Evolutionary conservation across 805 yeast species (phyloP).

Genomic region (Wickerhamiella nectarea): DNA sequence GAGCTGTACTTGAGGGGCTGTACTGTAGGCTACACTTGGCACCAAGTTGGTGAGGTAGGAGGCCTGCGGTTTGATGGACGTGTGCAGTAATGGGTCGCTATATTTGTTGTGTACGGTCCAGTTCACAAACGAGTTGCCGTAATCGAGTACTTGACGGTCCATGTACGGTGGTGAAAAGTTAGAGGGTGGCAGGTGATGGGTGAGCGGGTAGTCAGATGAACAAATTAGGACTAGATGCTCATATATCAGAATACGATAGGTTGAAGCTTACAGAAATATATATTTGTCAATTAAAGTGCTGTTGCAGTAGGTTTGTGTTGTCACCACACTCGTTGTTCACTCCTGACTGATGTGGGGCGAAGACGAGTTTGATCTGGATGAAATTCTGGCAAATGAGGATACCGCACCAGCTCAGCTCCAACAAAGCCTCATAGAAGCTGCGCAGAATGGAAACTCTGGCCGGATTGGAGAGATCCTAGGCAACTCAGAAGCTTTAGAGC

Average conservation of each 20-base stretch:
- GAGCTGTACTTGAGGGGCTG: slow-evolving; percentile 43
- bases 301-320: neutral
- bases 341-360: slow-evolving; percentile 9
- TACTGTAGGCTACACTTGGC: slow-evolving; percentile 49
- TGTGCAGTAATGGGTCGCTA: slow-evolving; percentile 17
- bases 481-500: slow-evolving; percentile 15
- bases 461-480: slow-evolving; percentile 23
- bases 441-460: slow-evolving; percentile 27
- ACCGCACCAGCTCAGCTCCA: slow-evolving; percentile 19
- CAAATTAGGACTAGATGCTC: too few relatives aligned
- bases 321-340: too few relatives aligned
- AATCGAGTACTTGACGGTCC: slow-evolving; percentile 36
- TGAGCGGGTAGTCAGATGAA: too few relatives aligned
- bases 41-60: slow-evolving; percentile 44
- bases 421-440: slow-evolving; percentile 23
- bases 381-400: slow-evolving; percentile 13
- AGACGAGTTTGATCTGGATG: slow-evolving; percentile 18
- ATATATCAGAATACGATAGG: too few relatives aligned
- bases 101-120: slow-evolving; percentile 37
- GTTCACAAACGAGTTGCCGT: slow-evolving; percentile 59
- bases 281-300: too few relatives aligned
- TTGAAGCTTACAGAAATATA: too few relatives aligned
- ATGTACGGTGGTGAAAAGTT: neutral
- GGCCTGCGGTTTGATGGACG: slow-evolving; percentile 47
- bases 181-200: neutral